These are phyloP conservation scores for Seiridium unicorne DNA, from an alignment of 2,329 filamentous ascomycete genomes.

Conservation along the genomic window DNA sequence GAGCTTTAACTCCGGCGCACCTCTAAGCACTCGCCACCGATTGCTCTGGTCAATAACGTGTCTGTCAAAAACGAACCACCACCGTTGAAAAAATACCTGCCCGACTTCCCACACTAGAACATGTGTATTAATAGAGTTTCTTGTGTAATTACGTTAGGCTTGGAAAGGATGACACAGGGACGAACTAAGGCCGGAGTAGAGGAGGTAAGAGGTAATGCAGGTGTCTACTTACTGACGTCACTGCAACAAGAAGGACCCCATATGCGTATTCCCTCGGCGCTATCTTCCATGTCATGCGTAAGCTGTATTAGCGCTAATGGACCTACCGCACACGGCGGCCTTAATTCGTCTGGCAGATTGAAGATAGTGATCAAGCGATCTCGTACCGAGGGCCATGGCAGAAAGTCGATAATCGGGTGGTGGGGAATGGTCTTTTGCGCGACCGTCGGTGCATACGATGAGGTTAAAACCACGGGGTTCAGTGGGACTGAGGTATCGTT, in stretches of 20 bases:
- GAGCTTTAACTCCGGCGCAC: slow-evolving; percentile 26
- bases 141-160: no score
- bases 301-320: slow-evolving; percentile 49
- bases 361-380: slow-evolving; percentile 53
- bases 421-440: slow-evolving; percentile 50
- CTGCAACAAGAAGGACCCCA: slow-evolving; percentile 37
- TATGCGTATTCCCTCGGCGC: slow-evolving; percentile 48
- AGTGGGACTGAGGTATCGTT: slow-evolving; percentile 19
- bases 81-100: slow-evolving; percentile 55
- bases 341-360: slow-evolving; percentile 37
- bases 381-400: slow-evolving; percentile 56
- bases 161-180: no score
- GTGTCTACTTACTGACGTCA: slow-evolving; percentile 36
- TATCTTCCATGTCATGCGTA: slow-evolving; percentile 57
- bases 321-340: slow-evolving; percentile 45
- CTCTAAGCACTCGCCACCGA: slow-evolving; percentile 44
- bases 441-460: slow-evolving; percentile 48
- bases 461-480: slow-evolving; percentile 37
- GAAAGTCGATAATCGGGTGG: slow-evolving; percentile 55
- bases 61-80: slow-evolving; percentile 60
- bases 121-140: no score
- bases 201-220: no score
- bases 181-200: no score
- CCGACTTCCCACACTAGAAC: slow-evolving; percentile 53
- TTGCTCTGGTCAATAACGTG: slow-evolving; percentile 54